A percentile compares a stretch with the other conserved stretches of the same genome.
Evolutionary conservation across 1,284 basidiomycete species (phyloP).

Genomic region (Trametes hirsuta): DNA sequence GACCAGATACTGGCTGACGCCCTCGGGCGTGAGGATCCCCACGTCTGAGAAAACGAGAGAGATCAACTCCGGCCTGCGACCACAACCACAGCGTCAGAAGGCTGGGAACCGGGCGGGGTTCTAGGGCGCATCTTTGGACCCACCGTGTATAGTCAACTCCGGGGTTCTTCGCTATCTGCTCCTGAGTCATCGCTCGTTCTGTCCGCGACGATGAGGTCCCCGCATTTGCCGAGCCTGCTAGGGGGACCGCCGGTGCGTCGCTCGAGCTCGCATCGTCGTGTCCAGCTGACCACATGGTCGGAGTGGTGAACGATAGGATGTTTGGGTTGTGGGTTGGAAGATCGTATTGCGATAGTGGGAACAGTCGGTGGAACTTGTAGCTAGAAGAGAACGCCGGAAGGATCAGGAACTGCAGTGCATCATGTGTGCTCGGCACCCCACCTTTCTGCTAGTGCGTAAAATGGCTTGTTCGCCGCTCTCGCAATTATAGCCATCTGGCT

Average conservation of each 20-base stretch:
- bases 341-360: conserved; percentile 96
- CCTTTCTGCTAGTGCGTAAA: conserved; percentile 97
- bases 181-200: conserved; percentile 60
- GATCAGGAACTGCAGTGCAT: conserved; percentile 28
- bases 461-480: conserved; percentile 92
- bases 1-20: conserved; percentile 89
- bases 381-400: conserved; percentile 43
- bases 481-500: conserved; percentile 97
- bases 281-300: conserved; percentile 35
- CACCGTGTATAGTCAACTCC: conserved; percentile 85
- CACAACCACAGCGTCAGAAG: conserved; percentile 5
- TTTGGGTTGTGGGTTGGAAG: conserved; percentile 81
- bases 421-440: conserved; percentile 37
- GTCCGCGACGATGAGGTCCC: conserved; percentile 20
- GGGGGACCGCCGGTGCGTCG: conserved; percentile 16
- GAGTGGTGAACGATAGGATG: conserved; percentile 66
- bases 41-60: conserved; percentile 91
- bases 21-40: conserved; percentile 89
- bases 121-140: conserved; percentile 6
- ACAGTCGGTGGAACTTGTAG: conserved; percentile 97
- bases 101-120: conserved; percentile 7
- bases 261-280: conserved; percentile 26
- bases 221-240: conserved; percentile 16
- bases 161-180: conserved; percentile 77
- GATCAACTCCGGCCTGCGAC: conserved; percentile 79